Percentiles rank a stretch among this genome's conserved stretches.
Evolutionary conservation across 805 yeast species (phyloP).

Genomic region (Millerozyma acaciae): DNA sequence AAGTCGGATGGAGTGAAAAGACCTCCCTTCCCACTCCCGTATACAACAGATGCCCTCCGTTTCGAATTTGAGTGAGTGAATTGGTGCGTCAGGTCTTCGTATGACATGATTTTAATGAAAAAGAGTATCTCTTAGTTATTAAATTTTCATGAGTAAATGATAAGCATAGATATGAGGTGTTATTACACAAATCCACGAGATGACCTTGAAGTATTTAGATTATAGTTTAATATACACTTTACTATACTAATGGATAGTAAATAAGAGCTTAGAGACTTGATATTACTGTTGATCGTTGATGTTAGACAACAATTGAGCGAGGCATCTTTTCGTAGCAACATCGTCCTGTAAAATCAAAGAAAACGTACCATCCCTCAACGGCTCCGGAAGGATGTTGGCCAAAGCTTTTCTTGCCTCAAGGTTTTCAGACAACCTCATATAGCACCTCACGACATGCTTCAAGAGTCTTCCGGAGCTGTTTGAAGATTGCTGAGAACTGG

Average conservation of each 20-base stretch:
- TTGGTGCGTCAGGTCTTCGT: slow-evolving; percentile 16
- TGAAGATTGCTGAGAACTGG: slow-evolving; percentile 38
- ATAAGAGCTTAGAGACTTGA: neutral
- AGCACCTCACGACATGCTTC: slow-evolving; percentile 93
- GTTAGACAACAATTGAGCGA: slow-evolving; percentile 75
- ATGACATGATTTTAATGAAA: too few relatives aligned
- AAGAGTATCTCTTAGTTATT: too few relatives aligned
- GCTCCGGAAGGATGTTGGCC: slow-evolving; percentile 79
- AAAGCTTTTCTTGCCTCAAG: slow-evolving; percentile 85
- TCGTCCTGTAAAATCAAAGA: slow-evolving; percentile 77
- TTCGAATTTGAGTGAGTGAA: slow-evolving; percentile 41
- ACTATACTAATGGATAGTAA: neutral
- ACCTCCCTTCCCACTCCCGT: slow-evolving; percentile 53
- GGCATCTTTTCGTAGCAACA: slow-evolving; percentile 78
- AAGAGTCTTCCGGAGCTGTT: slow-evolving; percentile 71
- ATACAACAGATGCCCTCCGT: slow-evolving; percentile 50
- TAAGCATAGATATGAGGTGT: too few relatives aligned
- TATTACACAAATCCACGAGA: too few relatives aligned
- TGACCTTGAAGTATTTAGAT: too few relatives aligned
- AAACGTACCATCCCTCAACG: slow-evolving; percentile 84
- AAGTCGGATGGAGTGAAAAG: slow-evolving; percentile 52
- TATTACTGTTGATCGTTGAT: slow-evolving; percentile 32
- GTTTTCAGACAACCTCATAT: slow-evolving; percentile 84
- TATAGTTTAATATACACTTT: slow-evolving; percentile 1
- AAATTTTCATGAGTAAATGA: too few relatives aligned